Evolutionary conservation across 1,284 basidiomycete species (phyloP), one percentile per base, ranked within the genome.

Genomic region (Tylopilus microsporus): DNA sequence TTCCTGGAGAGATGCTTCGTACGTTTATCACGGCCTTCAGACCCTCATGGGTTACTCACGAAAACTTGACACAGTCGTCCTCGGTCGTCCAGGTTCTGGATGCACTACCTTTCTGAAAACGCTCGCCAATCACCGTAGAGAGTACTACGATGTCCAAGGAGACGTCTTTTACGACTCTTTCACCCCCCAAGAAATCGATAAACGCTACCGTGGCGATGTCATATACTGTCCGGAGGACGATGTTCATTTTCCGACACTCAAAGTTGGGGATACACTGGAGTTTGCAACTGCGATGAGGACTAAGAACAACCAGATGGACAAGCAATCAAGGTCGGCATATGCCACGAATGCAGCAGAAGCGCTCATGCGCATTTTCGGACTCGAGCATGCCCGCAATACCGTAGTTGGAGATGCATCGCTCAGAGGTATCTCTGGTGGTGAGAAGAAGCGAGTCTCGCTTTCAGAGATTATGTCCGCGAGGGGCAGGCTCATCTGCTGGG

Each of bases 401-500:
- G 75, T 77, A 6, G 85, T 94, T 48, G 92, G 92, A 4, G 82
- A 92, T 71, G 85, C 84, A 5, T 79, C 81, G 13, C 78, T 91
- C 3, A 77, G 89, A 15, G 92, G 91, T 55, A 83, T 93, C 2
- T 86, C 84, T 46, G 92, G 91, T 34, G 92, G 92, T 15, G 87
- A 91, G 73, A 82, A 82, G 65, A 86, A 85, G 69, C 79, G 88
- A 53, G 86, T 89, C 6, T 85, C 82, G 5, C 83, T 83, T 64
- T 77, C 78, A 9, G 80, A 85, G 65, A 74, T 74, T 36, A 67
- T 84, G 63, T 73, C 76, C 1, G 74, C 73, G 18, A 70, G 77
- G 42, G 77, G 76, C 46, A 72, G 73, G 19, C 70, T 85, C 7
- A 70, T 75, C 41, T 73, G 73, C 19, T 85, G 82, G 82, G 83